Conservation (phyloP, 208 protist species). For the Crithidia fasciculata region DNA sequence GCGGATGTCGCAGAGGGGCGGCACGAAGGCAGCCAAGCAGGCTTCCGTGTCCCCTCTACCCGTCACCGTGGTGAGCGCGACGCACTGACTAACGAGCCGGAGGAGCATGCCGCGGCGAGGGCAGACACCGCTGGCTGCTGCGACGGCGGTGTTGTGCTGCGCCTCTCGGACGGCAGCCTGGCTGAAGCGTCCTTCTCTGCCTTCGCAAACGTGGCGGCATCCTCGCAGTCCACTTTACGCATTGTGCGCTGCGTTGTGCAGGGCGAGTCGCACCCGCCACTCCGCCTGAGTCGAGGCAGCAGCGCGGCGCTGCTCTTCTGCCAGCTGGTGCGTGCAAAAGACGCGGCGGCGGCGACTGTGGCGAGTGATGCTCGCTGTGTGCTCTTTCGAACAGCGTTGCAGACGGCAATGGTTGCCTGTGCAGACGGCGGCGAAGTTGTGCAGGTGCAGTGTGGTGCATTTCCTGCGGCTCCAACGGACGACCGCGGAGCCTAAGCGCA, state of each 20-base stretch:
- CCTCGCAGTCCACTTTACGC: slow-evolving; percentile 2
- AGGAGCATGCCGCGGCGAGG: background rate
- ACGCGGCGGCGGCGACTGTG: background rate
- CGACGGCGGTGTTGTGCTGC: slow-evolving; percentile 23
- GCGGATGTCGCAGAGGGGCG: background rate
- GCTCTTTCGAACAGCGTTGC: background rate
- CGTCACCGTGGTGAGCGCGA: too few relatives aligned
- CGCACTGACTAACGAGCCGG: background rate
- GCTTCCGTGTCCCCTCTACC: too few relatives aligned
- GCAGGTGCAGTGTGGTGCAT: background rate
- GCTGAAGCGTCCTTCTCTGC: slow-evolving; percentile 9
- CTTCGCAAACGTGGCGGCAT: slow-evolving; percentile 8
- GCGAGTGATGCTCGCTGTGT: slow-evolving; percentile 7
- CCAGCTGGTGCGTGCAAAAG: slow-evolving; percentile 4
- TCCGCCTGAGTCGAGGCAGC: slow-evolving; percentile 14
- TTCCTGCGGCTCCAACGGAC: too few relatives aligned
- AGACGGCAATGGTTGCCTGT: background rate
- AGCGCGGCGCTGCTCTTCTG: slow-evolving; percentile 9
- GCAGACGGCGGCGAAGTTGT: background rate
- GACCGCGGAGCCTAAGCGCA: too few relatives aligned
- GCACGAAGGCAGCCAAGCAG: too few relatives aligned
- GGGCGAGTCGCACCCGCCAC: background rate
- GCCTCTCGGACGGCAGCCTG: slow-evolving; percentile 12
- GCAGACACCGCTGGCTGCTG: background rate
- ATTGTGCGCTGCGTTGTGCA: slow-evolving; percentile 16